Percentiles rank a stretch among this genome's conserved stretches.
Conservation (phyloP, 352 stramenopile species). For the Globisporangium nodosum region DNA sequence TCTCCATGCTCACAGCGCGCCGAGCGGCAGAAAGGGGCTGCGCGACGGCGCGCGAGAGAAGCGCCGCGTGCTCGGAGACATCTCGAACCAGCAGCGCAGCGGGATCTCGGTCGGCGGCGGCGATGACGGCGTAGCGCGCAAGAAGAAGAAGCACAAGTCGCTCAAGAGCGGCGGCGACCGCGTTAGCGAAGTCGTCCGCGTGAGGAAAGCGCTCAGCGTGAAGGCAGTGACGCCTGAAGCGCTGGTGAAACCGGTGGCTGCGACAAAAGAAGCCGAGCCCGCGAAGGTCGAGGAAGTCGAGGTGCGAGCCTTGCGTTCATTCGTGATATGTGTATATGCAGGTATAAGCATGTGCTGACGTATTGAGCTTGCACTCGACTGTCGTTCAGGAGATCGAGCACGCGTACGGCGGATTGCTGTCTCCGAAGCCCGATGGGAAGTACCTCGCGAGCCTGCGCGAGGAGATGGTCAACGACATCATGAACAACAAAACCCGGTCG, state of each 20-base stretch:
- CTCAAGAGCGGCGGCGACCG: slow-evolving; percentile 8
- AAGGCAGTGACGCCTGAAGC: slow-evolving; percentile 8
- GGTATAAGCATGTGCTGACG: background rate
- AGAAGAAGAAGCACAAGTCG: slow-evolving; percentile 17
- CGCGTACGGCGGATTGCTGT: slow-evolving; percentile 61
- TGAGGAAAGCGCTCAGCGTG: slow-evolving; percentile 18
- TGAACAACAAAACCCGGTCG: slow-evolving; percentile 34
- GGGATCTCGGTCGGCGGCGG: slow-evolving; percentile 10
- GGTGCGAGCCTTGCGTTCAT: slow-evolving; percentile 16
- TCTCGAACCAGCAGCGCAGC: slow-evolving; percentile 69
- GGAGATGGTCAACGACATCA: slow-evolving; percentile 49
- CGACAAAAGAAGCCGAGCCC: slow-evolving; percentile 10
- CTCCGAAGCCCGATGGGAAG: slow-evolving; percentile 18
- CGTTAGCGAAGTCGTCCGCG: slow-evolving; percentile 12
- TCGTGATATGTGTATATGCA: background rate
- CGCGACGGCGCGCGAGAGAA: slow-evolving; percentile 11
- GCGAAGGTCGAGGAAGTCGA: slow-evolving; percentile 28
- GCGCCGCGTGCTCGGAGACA: slow-evolving; percentile 60
- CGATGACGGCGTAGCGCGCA: slow-evolving; percentile 7
- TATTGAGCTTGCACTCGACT: background rate
- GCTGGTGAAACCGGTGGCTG: background rate
- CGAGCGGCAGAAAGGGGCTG: slow-evolving; percentile 24
- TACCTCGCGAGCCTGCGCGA: slow-evolving; percentile 44
- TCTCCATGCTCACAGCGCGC: slow-evolving; percentile 38
- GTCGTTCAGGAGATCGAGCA: slow-evolving; percentile 55